Evolutionary conservation across 208 protist species (phyloP).

Genomic region (Leishmania tarentolae): DNA sequence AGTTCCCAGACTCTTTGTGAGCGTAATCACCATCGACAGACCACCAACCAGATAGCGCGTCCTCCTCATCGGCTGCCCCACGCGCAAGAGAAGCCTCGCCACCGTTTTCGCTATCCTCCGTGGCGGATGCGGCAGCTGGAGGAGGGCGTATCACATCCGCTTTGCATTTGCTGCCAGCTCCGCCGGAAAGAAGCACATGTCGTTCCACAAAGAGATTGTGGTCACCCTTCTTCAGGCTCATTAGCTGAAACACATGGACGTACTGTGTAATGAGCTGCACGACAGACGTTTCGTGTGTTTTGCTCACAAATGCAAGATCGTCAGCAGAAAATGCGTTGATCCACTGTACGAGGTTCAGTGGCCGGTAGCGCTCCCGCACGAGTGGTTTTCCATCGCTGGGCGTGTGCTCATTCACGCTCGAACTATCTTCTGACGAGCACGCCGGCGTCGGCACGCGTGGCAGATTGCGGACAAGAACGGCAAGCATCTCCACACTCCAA

Average conservation of each 20-base stretch:
- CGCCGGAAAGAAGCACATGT: constrained; percentile 9
- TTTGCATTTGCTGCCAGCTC: background rate
- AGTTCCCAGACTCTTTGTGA: background rate
- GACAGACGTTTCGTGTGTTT: constrained; percentile 43
- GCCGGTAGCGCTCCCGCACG: constrained; percentile 40
- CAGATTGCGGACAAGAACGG: constrained; percentile 67
- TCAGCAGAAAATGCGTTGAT: constrained; percentile 66
- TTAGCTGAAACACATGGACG: constrained; percentile 76
- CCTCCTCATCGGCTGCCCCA: background rate
- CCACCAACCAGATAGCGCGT: background rate
- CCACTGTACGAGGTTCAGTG: constrained; percentile 66
- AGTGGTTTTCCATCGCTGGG: background rate
- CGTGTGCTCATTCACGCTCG: background rate
- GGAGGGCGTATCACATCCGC: background rate
- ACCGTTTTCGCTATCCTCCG: background rate
- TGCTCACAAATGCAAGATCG: constrained; percentile 64
- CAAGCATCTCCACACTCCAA: constrained; percentile 57
- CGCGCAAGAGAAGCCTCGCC: background rate
- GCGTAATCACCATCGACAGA: background rate
- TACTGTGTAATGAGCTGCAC: constrained; percentile 58
- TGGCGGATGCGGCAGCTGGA: background rate
- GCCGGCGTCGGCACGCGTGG: constrained; percentile 45
- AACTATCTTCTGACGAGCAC: background rate
- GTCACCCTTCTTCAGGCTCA: constrained; percentile 53
- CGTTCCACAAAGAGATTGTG: constrained; percentile 47